A percentile compares a stretch with the other conserved stretches of the same genome.
These are phyloP conservation scores for Albophoma yamanashiensis DNA, from an alignment of 2,329 filamentous ascomycete genomes.

Conservation along the genomic window DNA sequence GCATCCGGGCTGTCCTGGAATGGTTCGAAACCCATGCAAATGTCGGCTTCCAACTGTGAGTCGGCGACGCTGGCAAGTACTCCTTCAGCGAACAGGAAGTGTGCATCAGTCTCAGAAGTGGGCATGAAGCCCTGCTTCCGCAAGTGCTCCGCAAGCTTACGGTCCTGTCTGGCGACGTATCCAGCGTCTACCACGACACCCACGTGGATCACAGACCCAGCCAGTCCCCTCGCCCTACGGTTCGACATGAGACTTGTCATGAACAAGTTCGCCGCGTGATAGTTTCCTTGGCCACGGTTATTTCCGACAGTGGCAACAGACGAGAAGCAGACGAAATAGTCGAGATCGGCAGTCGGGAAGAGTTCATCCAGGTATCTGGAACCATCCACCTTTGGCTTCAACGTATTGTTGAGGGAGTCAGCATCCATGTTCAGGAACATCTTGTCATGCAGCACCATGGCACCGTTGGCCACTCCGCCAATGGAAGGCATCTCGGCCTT, in stretches of 20 bases:
- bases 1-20: background rate
- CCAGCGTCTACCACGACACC: conserved; percentile 27
- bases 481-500: conserved; percentile 19
- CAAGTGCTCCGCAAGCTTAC: background rate
- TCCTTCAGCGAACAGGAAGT: background rate
- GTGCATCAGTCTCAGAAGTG: background rate
- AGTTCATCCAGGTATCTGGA: conserved; percentile 18
- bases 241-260: conserved; percentile 19
- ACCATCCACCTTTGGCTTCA: conserved; percentile 27
- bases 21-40: background rate
- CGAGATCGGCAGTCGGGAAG: conserved; percentile 17
- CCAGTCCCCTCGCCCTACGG: conserved; percentile 19
- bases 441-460: conserved; percentile 21
- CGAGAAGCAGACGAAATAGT: conserved; percentile 31
- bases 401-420: conserved; percentile 15
- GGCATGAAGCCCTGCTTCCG: conserved; percentile 1
- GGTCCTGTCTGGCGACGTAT: conserved; percentile 18
- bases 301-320: conserved; percentile 24
- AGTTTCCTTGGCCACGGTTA: conserved; percentile 24
- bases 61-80: background rate
- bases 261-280: conserved; percentile 26
- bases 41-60: background rate
- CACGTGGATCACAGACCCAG: conserved; percentile 28
- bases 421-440: conserved; percentile 19
- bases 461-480: conserved; percentile 24